Conservation (phyloP, 352 stramenopile species). For the Phytophthora pinifolia region DNA sequence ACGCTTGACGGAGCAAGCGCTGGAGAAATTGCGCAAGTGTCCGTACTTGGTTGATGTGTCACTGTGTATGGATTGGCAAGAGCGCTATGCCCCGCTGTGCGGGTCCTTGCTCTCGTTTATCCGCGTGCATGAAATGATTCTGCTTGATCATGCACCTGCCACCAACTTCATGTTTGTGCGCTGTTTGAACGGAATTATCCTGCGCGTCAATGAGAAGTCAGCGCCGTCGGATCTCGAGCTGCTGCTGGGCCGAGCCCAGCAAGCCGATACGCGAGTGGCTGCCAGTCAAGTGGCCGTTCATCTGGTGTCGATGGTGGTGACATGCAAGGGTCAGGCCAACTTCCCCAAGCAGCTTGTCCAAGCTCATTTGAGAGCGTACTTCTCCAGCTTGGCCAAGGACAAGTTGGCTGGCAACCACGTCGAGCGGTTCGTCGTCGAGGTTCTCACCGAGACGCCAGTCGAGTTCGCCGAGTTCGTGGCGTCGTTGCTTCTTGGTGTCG, state of each 20-base stretch:
- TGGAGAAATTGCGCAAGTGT: constrained; percentile 46
- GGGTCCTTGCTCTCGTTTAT: constrained; percentile 67
- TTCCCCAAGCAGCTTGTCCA: constrained; percentile 72
- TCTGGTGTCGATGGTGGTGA: constrained; percentile 67
- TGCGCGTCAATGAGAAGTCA: constrained; percentile 60
- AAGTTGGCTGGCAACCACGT: constrained; percentile 1
- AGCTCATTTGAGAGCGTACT: constrained; percentile 53
- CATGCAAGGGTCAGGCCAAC: constrained; percentile 46
- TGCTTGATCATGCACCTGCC: constrained; percentile 67
- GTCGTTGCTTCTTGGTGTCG: constrained; percentile 35
- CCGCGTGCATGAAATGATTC: constrained; percentile 81
- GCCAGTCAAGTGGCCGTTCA: constrained; percentile 46
- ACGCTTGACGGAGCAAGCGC: constrained; percentile 45
- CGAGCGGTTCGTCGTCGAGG: constrained; percentile 47
- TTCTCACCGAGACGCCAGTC: constrained; percentile 47
- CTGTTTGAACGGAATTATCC: constrained; percentile 58
- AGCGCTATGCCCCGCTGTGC: constrained; percentile 60
- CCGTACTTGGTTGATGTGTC: constrained; percentile 68
- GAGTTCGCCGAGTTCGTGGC: constrained; percentile 60
- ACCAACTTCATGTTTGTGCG: constrained; percentile 60
- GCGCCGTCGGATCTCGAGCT: constrained; percentile 55
- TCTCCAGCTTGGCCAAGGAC: constrained; percentile 21
- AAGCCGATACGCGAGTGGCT: constrained; percentile 12
- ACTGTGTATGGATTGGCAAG: constrained; percentile 55
- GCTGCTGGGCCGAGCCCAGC: constrained; percentile 24